Evolutionary conservation across 306 rosid species (phyloP), one percentile per base, ranked within the genome.

Genomic region (Dalbergia oliveri): DNA sequence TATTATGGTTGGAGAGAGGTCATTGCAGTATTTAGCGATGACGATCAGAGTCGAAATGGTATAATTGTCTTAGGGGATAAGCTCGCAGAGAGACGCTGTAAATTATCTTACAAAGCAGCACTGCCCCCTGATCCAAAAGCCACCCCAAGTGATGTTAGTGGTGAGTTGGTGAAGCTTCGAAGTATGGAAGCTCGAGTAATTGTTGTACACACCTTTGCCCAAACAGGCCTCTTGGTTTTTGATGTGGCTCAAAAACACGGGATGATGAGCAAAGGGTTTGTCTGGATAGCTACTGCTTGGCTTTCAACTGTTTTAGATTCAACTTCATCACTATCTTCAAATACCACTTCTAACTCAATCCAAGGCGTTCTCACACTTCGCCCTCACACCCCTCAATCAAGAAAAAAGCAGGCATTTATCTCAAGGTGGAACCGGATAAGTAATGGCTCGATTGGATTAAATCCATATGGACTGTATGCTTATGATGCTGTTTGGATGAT

Each of bases 401-500:
- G 84, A 66, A 69, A 79, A 41, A 84, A 87, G 23, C 82, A 69
- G 66, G 85, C 79, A 26, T 88, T 91, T 68, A 84, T 81, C 79
- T 87, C 91, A 5, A 89, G 97, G 80, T 93, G 97, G 97, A 87
- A 83, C 8, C 85, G 83, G 41, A 14, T 87, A 4, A 62, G 77
- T 49, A 69, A 79, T 5, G 88, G 87, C 33, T 65, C 86, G 2
- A 13, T 86, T 34, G 97, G 94, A 44, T 84, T 93, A 76, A 88
- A 83, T 66, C 72, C 88, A 31, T 89, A 61, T 12, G 91, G 88
- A 54, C 87, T 93, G 58, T 87, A 89, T 84, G 97, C 97, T 37
- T 91, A 91, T 77, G 97, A 93, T 66, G 83, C 97, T 67, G 97
- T 93, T 35, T 91, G 96, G 96, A 73, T 79, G 69, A 86, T 93